phyloP scores from a whole-genome alignment of 257 asterid species.

The Salvia splendens region DNA sequence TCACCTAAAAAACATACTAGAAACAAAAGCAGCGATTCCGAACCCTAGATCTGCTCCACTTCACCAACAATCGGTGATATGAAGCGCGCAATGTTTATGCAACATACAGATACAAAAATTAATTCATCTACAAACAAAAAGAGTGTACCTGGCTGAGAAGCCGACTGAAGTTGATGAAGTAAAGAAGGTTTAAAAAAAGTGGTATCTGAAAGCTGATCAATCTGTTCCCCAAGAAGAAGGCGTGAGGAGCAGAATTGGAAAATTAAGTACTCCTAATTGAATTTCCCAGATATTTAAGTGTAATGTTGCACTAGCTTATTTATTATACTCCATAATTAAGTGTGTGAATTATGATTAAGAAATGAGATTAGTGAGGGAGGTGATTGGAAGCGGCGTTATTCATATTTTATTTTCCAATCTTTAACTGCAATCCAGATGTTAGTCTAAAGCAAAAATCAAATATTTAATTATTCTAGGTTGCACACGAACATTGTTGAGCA shows the following conservation, averaged over 20 bases:
- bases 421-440: no score
- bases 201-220: slow-evolving; percentile 40
- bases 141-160: slow-evolving; percentile 30
- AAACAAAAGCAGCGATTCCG: slow-evolving; percentile 4
- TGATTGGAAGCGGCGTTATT: no score
- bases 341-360: no score
- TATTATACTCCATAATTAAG: no score
- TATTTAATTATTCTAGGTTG: no score
- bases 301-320: no score
- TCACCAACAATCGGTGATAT: slow-evolving; percentile 27
- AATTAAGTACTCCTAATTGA: neutral
- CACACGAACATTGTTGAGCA: no score
- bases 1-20: slow-evolving; percentile 17
- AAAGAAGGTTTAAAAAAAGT: slow-evolving; percentile 16
- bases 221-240: slow-evolving; percentile 21
- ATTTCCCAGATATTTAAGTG: no score
- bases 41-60: slow-evolving; percentile 45
- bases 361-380: no score
- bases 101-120: neutral
- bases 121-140: slow-evolving; percentile 10
- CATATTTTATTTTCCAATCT: no score
- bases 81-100: slow-evolving; percentile 22
- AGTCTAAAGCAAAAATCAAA: no score
- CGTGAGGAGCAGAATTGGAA: slow-evolving; percentile 35
- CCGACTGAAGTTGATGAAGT: slow-evolving; percentile 35